Evolutionary conservation across 768 basidiomycete genomes (phyloP).

Genomic region (Mycena belliarum): DNA sequence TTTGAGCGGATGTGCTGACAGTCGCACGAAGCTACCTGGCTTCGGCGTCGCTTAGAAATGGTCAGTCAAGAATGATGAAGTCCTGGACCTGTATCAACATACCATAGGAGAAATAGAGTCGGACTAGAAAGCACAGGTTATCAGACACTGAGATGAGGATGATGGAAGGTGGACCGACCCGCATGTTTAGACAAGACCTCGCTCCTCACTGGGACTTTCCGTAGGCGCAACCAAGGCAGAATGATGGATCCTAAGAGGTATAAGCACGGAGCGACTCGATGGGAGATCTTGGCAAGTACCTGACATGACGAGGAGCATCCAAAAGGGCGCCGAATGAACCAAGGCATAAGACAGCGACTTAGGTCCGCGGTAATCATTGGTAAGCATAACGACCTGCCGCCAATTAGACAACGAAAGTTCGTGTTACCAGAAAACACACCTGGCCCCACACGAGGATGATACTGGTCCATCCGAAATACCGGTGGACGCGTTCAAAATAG

Average conservation of each 20-base stretch:
- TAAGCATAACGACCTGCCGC: constrained; percentile 47
- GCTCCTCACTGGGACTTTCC: constrained; percentile 53
- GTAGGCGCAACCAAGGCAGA: constrained; percentile 60
- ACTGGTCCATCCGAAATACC: constrained; percentile 58
- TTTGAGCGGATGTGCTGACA: constrained; percentile 48
- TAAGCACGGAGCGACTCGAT: neutral
- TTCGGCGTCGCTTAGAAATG: constrained; percentile 40
- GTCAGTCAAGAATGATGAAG: neutral
- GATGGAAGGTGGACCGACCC: neutral
- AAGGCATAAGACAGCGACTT: constrained; percentile 45
- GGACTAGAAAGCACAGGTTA: constrained; percentile 29
- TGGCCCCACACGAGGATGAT: constrained; percentile 57
- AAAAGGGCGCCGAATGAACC: constrained; percentile 48
- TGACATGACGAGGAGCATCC: constrained; percentile 56
- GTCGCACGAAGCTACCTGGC: constrained; percentile 47
- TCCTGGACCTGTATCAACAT: constrained; percentile 11
- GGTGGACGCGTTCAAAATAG: constrained; percentile 55
- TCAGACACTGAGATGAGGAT: neutral
- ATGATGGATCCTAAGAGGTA: constrained; percentile 44
- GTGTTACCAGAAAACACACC: constrained; percentile 28
- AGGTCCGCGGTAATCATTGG: constrained; percentile 47
- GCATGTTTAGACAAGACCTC: constrained; percentile 59
- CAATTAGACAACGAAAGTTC: neutral
- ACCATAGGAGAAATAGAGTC: constrained; percentile 63
- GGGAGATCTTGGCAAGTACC: constrained; percentile 24